Base-by-base conservation (phyloP, 768 basidiomycete genomes). In the Coprinopsis cinerea region DNA sequence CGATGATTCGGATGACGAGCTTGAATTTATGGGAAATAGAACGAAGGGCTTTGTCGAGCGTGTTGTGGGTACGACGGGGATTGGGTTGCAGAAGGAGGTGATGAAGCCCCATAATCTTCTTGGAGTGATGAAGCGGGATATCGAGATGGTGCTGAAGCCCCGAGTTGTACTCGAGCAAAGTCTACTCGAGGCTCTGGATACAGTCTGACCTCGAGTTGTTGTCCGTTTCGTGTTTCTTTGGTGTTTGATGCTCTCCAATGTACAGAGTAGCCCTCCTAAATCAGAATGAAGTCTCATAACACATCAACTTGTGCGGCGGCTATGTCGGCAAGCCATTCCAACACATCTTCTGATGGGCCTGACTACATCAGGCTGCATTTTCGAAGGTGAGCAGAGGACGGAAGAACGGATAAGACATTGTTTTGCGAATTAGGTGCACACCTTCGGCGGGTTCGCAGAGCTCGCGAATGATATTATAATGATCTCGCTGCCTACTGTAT, bases 71-170 rank as follows among this genome's bases (percentile, higher is more conserved):
- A 51, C 49, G 14, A 51, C 49, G 20, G 49, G 49, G 11, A 44
- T 51, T 32, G 49, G 49, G 6, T 20, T 51, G 20, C 49, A 51
- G 23, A 27, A 43, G 32, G 49, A 51, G 25, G 30, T 44, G 20
- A 25, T 43, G 43, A 51, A 44, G 42, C 14, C 49, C 15, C 28
- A 51, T 14, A 14, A n/a, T n/a, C n/a, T n/a, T n/a, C n/a, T 20
- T 17, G 17, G 30, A n/a, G 49, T 44, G 42, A 25, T 44, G 20
- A 51, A 28, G n/a, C 41, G 49, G 15, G 49, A 51, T 1, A 30
- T 51, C 18, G 49, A 51, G 11, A 51, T 51, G 49, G 49, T 51
- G 17, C 49, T 51, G 24, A 51, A 44, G 34, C 49, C 49, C 11
- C 41, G 49, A 14, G 49, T 51, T 15, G 49, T 44, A 6, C 34